Conservation (phyloP, 441 rosid species). For the Gossypium davidsonii region DNA sequence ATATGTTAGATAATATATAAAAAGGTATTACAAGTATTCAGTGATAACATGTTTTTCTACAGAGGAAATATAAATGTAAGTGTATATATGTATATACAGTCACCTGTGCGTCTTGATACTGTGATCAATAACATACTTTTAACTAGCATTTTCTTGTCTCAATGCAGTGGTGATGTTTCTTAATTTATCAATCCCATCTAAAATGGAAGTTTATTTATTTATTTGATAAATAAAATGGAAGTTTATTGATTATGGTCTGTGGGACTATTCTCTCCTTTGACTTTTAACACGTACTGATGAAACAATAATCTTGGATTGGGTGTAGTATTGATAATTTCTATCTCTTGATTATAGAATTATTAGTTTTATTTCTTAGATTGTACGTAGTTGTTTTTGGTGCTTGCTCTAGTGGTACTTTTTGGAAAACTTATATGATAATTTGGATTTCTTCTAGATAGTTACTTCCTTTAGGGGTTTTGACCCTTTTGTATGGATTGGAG, state of each 20-base stretch:
- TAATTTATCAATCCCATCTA: background rate
- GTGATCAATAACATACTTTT: background rate
- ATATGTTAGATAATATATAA: background rate
- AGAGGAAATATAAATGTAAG: background rate
- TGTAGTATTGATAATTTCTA: background rate
- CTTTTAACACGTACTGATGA: background rate
- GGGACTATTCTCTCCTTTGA: background rate
- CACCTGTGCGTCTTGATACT: background rate
- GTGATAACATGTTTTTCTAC: background rate
- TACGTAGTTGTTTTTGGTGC: background rate
- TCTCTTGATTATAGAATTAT: background rate
- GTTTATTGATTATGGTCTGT: background rate
- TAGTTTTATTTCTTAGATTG: background rate
- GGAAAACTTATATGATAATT: background rate
- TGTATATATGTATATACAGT: background rate
- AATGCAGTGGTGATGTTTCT: background rate
- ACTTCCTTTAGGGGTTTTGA: background rate
- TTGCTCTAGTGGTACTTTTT: background rate
- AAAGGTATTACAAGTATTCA: background rate
- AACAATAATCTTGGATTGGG: background rate
- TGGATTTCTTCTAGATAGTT: background rate
- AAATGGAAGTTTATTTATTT: background rate
- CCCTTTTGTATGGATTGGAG: background rate
- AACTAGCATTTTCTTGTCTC: constrained; percentile 3
- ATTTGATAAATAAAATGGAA: background rate